These are phyloP conservation scores for Trifolium dubium DNA, from an alignment of 306 rosid genomes.

Conservation along the genomic window DNA sequence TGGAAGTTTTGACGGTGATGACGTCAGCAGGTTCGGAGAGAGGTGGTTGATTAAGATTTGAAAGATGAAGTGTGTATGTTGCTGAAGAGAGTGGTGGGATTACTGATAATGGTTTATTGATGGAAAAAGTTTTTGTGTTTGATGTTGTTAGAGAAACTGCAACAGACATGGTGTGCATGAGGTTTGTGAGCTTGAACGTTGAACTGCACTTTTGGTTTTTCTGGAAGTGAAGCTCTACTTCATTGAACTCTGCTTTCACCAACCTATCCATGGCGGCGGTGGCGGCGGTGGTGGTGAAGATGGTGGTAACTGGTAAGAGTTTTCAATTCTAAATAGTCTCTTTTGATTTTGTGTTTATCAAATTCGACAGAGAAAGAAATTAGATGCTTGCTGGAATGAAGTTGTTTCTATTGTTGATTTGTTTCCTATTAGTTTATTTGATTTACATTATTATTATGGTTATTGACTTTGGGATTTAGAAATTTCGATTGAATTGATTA, in stretches of 20 bases:
- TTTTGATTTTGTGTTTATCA: constrained; percentile 1
- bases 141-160: constrained; percentile 83
- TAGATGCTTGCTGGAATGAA: constrained; percentile 15
- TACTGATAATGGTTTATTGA: constrained; percentile 57
- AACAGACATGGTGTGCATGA: constrained; percentile 96
- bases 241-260: constrained; percentile 77
- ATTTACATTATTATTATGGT: background rate
- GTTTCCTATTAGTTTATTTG: background rate
- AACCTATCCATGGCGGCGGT: constrained; percentile 71
- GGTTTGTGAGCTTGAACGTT: constrained; percentile 69
- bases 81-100: constrained; percentile 71
- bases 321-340: background rate
- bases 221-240: constrained; percentile 61
- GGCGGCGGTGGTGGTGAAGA: background rate
- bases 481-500: background rate
- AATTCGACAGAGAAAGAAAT: background rate
- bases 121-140: constrained; percentile 59
- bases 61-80: constrained; percentile 57
- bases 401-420: constrained; percentile 12
- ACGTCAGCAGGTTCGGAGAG: constrained; percentile 53
- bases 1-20: constrained; percentile 68
- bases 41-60: constrained; percentile 55
- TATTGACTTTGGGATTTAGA: constrained; percentile 1
- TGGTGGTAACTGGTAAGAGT: background rate
- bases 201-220: constrained; percentile 64